A percentile compares a stretch with the other conserved stretches of the same genome.
Evolutionary conservation across 2,329 filamentous ascomycete genomes (phyloP).

Genomic region (Falciphora oryzae): DNA sequence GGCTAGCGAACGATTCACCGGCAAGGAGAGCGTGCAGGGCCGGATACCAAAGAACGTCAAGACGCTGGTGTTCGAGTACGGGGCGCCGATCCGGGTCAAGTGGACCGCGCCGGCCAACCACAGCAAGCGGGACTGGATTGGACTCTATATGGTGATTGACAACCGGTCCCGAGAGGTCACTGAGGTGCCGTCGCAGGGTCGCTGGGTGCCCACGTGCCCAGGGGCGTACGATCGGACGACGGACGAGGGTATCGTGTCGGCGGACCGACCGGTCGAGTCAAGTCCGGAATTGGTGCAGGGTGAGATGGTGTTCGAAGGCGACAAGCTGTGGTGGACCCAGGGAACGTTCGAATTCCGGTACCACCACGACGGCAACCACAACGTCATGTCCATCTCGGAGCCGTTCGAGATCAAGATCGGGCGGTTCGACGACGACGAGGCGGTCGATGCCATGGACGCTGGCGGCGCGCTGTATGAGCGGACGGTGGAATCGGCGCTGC

Average conservation of each 20-base stretch:
- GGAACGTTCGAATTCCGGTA: constrained; percentile 97
- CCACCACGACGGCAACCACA: constrained; percentile 88
- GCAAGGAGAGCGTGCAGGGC: constrained; percentile 67
- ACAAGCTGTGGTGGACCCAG: constrained; percentile 96
- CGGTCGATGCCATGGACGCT: constrained; percentile 28
- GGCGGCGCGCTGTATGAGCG: constrained; percentile 47
- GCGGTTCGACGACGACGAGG: constrained; percentile 72
- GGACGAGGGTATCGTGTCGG: constrained; percentile 69
- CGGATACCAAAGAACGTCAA: constrained; percentile 65
- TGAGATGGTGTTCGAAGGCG: constrained; percentile 81
- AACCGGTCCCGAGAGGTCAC: constrained; percentile 83
- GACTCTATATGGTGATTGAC: constrained; percentile 92
- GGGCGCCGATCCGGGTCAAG: constrained; percentile 78
- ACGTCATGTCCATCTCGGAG: constrained; percentile 87
- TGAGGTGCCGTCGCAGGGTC: constrained; percentile 75
- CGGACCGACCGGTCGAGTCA: constrained; percentile 53
- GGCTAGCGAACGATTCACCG: constrained; percentile 55
- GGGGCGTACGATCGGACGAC: constrained; percentile 70
- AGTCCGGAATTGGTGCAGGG: constrained; percentile 60
- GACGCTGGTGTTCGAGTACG: constrained; percentile 80
- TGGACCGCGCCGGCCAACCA: constrained; percentile 89
- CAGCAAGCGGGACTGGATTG: constrained; percentile 89
- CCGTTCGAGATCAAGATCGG: constrained; percentile 87
- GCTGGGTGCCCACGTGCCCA: constrained; percentile 79
- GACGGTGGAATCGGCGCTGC: constrained; percentile 68